These are phyloP conservation scores for Solanum hybrid DNA, from an alignment of 305 asterid genomes.

Conservation along the genomic window DNA sequence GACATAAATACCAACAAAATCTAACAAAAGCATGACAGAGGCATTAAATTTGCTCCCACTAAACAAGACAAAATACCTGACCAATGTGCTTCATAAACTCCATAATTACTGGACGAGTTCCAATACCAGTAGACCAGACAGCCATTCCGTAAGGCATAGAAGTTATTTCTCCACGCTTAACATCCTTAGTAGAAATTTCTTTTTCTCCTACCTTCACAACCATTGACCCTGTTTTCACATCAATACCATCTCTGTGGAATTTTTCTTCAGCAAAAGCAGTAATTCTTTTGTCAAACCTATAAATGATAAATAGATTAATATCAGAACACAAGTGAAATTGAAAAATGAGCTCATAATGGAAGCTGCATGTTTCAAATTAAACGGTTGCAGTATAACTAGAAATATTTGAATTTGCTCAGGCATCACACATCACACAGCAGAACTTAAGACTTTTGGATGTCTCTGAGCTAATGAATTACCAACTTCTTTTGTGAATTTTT, in stretches of 20 bases:
- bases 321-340: constrained; percentile 7
- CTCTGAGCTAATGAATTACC: background rate
- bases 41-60: background rate
- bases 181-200: constrained; percentile 70
- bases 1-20: background rate
- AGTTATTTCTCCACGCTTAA: constrained; percentile 58
- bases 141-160: constrained; percentile 89
- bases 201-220: constrained; percentile 77
- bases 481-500: background rate
- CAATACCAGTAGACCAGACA: constrained; percentile 98
- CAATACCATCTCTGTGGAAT: constrained; percentile 80
- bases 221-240: constrained; percentile 88
- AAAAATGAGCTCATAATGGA: background rate
- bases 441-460: background rate
- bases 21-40: background rate
- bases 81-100: constrained; percentile 90
- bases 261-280: constrained; percentile 92
- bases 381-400: background rate
- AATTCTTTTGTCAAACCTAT: constrained; percentile 96
- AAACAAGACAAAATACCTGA: constrained; percentile 44
- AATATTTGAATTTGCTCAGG: background rate
- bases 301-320: constrained; percentile 9
- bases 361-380: background rate
- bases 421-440: background rate
- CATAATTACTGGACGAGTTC: constrained; percentile 83